phyloP scores from a whole-genome alignment of 2,329 filamentous ascomycete genomes.

The Seiridium cupressi region DNA sequence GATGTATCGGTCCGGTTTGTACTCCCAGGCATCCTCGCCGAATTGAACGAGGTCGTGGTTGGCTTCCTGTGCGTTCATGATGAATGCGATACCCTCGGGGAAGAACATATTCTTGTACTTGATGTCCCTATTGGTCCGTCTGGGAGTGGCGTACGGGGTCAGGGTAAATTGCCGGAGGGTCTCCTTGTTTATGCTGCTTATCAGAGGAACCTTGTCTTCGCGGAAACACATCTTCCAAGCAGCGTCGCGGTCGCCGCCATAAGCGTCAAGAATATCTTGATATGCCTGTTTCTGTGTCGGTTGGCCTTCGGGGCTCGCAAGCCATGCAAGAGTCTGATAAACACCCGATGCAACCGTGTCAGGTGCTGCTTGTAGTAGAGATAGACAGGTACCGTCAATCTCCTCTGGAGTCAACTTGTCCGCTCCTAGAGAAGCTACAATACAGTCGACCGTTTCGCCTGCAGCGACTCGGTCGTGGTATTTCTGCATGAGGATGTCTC shows the following conservation, averaged over 20 bases:
- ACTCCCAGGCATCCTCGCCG: slow-evolving; percentile 17
- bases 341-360: slow-evolving; percentile 20
- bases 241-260: slow-evolving; percentile 16
- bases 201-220: slow-evolving; percentile 19
- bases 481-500: slow-evolving; percentile 10
- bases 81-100: slow-evolving; percentile 20
- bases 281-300: slow-evolving; percentile 14
- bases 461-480: slow-evolving; percentile 12
- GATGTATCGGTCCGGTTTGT: slow-evolving; percentile 19
- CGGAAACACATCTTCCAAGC: slow-evolving; percentile 22
- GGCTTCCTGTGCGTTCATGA: slow-evolving; percentile 22
- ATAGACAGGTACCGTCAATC: slow-evolving; percentile 21
- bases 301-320: slow-evolving; percentile 15
- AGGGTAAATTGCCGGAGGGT: slow-evolving; percentile 18
- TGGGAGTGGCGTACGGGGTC: slow-evolving; percentile 17
- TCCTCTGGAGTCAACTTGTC: slow-evolving; percentile 19
- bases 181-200: slow-evolving; percentile 20
- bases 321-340: slow-evolving; percentile 19
- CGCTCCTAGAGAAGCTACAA: slow-evolving; percentile 14
- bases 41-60: slow-evolving; percentile 19
- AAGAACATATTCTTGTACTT: slow-evolving; percentile 13
- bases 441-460: slow-evolving; percentile 16
- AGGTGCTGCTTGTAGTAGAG: slow-evolving; percentile 20
- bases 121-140: slow-evolving; percentile 16
- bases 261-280: slow-evolving; percentile 16